Conservation (phyloP, 2,329 filamentous ascomycete species). For the Phialocephala sp. region DNA sequence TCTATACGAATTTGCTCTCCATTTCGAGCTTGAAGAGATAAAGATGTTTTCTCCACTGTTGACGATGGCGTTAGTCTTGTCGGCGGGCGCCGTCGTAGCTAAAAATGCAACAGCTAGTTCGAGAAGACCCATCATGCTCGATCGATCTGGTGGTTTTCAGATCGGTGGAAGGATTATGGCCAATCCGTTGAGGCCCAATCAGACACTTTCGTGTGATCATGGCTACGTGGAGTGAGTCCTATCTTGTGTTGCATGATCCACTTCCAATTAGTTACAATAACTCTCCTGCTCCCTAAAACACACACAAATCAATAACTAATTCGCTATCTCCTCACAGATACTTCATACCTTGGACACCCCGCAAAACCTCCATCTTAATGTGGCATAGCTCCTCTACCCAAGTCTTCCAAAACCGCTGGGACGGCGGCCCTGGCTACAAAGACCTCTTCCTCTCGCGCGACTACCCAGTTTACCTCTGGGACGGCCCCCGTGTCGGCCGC, state of each 20-base stretch:
- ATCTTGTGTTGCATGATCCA: neutral
- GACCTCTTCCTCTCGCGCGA: slow-evolving; percentile 23
- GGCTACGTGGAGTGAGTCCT: slow-evolving; percentile 23
- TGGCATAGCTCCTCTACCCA: slow-evolving; percentile 29
- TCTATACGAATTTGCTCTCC: too few species aligned
- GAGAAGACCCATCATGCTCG: slow-evolving; percentile 22
- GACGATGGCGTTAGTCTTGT: too few species aligned
- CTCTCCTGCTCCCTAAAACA: neutral
- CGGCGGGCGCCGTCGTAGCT: neutral
- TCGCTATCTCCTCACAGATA: slow-evolving; percentile 1
- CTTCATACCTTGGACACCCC: slow-evolving; percentile 24
- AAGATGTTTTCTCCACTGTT: too few species aligned
- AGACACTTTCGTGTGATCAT: slow-evolving; percentile 27
- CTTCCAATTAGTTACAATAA: neutral
- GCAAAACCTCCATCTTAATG: slow-evolving; percentile 24
- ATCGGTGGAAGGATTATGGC: slow-evolving; percentile 21
- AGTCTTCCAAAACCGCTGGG: slow-evolving; percentile 29
- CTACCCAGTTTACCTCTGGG: slow-evolving; percentile 29
- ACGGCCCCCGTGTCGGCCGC: slow-evolving; percentile 25
- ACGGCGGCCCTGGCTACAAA: slow-evolving; percentile 30
- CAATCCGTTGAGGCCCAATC: slow-evolving; percentile 7
- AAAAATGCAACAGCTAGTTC: neutral
- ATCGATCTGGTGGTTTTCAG: slow-evolving; percentile 22
- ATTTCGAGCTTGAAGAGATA: too few species aligned
- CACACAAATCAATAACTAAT: too few species aligned